Conservation (phyloP, 2,329 filamentous ascomycete species). For the Fusarium nisikadoi region DNA sequence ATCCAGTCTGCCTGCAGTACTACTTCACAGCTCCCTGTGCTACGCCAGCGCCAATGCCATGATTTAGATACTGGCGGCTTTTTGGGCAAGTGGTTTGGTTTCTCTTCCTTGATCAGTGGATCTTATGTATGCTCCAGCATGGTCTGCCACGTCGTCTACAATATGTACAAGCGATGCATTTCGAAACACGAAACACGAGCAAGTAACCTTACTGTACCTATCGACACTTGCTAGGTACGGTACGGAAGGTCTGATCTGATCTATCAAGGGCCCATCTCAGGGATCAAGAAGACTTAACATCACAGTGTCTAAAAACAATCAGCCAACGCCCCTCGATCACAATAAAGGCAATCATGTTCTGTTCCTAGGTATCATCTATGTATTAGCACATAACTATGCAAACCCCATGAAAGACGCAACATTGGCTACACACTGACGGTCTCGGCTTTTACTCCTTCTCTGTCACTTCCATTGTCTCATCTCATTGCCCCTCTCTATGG, state of each 20-base stretch:
- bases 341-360: not conserved
- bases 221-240: constrained; percentile 5
- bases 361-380: not conserved
- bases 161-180: constrained; percentile 7
- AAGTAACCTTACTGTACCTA: not conserved
- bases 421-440: constrained; percentile 15
- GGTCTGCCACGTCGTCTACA: constrained; percentile 38
- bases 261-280: not conserved
- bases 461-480: constrained; percentile 22
- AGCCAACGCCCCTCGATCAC: not conserved
- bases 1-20: not conserved
- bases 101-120: constrained; percentile 14
- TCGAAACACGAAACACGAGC: constrained; percentile 28
- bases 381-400: not conserved
- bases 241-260: not conserved
- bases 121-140: constrained; percentile 25
- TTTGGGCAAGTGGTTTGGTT: constrained; percentile 8
- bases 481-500: constrained; percentile 16
- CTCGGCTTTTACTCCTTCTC: constrained; percentile 12
- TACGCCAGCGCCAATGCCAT: constrained; percentile 3
- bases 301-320: not conserved
- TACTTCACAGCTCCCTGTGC: constrained; percentile 9
- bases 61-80: constrained; percentile 15
- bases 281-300: not conserved
- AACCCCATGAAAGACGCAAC: constrained; percentile 5